Base-by-base conservation (phyloP, 129 eudicot genomes). In the Centaurea solstitialis region DNA sequence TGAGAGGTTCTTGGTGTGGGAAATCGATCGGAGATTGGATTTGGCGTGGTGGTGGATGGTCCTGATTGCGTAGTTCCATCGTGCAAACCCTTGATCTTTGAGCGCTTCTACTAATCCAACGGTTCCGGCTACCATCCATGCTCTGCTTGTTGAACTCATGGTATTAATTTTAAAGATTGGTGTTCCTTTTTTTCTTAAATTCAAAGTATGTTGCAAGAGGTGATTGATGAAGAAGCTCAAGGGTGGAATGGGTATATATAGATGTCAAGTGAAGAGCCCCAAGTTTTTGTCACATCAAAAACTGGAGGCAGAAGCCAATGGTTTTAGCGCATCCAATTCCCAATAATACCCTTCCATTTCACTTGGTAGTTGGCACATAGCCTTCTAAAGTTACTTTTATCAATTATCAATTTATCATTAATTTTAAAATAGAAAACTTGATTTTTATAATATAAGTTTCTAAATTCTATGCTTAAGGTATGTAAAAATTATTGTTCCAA, bases 11-110 rank as follows among this genome's bases (percentile, higher is more conserved):
- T 57, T 75, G 28, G 85, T 30, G 67, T 76, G 91, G 12, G 91
- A 73, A 13, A 71, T 45, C 39, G 91, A 80, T 35, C 86, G 84
- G 79, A 87, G 80, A 30, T 86, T 87, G 67, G 75, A 75, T 73
- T 85, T 91, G 68, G 81, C 81, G 68, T 87, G 86, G 7, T 87
- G 91, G 37, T 89, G 93, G 3, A 89, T 7, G 24, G 85, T 38
- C 45, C 89, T 82, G 13, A 89, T 67, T 76, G 93, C 79, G 77
- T 87, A 76, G 69, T 91, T 91, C 97, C 97, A 91, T 41, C 91
- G 86, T 47, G 90, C 84, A 41, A 89, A 85, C 0, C 91, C 94
- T 57, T 90, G 94, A 74, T 90, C 94, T 68, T 87, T 90, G 3
- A 90, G 68, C 9, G 91, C 96, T 59, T 87, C 89, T 33, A 84